These are phyloP conservation scores for Plenodomus biglobosus DNA, from an alignment of 2,329 filamentous ascomycete genomes.

Conservation along the genomic window DNA sequence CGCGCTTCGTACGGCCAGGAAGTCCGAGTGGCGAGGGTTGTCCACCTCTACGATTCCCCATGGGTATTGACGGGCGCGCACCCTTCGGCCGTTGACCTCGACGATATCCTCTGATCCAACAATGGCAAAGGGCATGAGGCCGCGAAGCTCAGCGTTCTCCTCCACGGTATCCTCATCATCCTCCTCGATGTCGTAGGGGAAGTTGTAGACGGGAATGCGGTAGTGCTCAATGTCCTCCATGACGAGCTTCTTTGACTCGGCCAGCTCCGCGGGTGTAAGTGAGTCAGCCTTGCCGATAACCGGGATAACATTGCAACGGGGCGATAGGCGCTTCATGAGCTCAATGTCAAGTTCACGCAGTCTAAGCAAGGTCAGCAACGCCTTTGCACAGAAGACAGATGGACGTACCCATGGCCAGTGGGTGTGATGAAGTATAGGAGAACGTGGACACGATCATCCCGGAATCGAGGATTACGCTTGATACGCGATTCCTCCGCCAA, in stretches of 20 bases:
- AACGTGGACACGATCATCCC: constrained; percentile 97
- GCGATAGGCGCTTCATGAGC: constrained; percentile 98
- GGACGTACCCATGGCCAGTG: constrained; percentile 82
- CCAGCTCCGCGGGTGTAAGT: constrained; percentile 91
- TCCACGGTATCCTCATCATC: constrained; percentile 99
- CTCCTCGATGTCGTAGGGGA: constrained; percentile 99
- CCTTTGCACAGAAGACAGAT: not conserved
- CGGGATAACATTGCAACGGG: constrained; percentile 97
- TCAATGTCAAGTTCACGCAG: constrained; percentile 99
- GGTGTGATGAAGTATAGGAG: constrained; percentile 99
- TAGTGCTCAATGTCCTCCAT: constrained; percentile 99
- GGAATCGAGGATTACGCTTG: constrained; percentile 99
- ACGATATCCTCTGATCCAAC: constrained; percentile 95
- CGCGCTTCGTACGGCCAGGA: constrained; percentile 93
- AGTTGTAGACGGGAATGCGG: constrained; percentile 99
- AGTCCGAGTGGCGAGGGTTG: constrained; percentile 98
- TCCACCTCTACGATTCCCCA: constrained; percentile 99
- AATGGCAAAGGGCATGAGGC: constrained; percentile 98
- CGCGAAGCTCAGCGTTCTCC: constrained; percentile 96
- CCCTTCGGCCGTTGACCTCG: constrained; percentile 88
- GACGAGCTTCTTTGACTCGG: constrained; percentile 98
- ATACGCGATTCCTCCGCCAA: constrained; percentile 98
- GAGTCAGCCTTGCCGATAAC: constrained; percentile 99
- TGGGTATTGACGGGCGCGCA: constrained; percentile 94
- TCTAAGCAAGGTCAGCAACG: constrained; percentile 51